phyloP scores from a whole-genome alignment of 2,329 filamentous ascomycete genomes.

The Monilinia vaccinii-corymbosi region DNA sequence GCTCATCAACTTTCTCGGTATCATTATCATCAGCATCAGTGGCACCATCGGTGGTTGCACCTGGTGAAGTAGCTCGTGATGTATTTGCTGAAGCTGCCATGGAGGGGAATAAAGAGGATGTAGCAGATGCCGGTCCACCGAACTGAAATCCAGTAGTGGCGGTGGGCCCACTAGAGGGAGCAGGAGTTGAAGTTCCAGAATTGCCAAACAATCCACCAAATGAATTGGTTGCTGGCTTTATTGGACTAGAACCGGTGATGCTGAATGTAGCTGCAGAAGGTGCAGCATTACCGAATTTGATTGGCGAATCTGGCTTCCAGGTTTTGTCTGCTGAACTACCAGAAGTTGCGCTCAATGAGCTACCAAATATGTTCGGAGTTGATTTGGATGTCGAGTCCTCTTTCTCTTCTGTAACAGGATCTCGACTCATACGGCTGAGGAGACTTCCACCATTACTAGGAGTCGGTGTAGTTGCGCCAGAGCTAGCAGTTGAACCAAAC shows the following conservation, averaged over 20 bases:
- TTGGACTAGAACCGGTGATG: conserved; percentile 19
- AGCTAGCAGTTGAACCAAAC: conserved; percentile 30
- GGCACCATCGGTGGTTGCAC: conserved; percentile 26
- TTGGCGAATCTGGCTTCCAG: conserved; percentile 41
- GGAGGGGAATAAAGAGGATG: conserved; percentile 27
- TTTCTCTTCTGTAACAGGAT: conserved; percentile 35
- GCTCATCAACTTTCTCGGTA: conserved; percentile 49
- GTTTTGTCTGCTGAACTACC: conserved; percentile 35
- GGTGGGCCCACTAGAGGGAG: conserved; percentile 9
- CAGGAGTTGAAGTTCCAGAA: conserved; percentile 9
- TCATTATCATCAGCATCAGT: conserved; percentile 34
- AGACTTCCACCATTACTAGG: conserved; percentile 36
- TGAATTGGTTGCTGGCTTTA: conserved; percentile 11
- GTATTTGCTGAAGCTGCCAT: conserved; percentile 23
- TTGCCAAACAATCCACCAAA: conserved; percentile 14
- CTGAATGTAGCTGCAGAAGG: conserved; percentile 16
- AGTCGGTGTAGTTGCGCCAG: conserved; percentile 30
- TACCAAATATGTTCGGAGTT: conserved; percentile 17
- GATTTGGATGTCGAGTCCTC: conserved; percentile 28
- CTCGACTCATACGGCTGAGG: conserved; percentile 47
- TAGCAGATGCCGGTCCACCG: conserved; percentile 19
- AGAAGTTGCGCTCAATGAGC: conserved; percentile 17
- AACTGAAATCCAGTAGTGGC: conserved; percentile 22
- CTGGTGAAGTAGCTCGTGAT: conserved; percentile 28
- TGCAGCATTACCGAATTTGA: conserved; percentile 32